Evolutionary conservation across 495 filamentous ascomycete genomes (phyloP).

Genomic region (Coniosporium apollinis): DNA sequence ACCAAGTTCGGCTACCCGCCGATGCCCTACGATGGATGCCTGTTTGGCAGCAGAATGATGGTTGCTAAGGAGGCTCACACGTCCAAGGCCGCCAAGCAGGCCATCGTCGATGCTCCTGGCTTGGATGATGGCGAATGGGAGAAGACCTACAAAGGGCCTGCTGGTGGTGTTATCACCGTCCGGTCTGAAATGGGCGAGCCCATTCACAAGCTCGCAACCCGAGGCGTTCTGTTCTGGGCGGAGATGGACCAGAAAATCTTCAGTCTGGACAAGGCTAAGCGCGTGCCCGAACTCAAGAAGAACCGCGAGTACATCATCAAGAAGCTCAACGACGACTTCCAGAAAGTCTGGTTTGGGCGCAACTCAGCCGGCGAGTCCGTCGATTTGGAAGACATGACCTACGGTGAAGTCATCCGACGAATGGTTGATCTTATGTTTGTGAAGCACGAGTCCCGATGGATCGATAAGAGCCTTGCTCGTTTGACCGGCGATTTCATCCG

Average conservation of each 20-base stretch:
- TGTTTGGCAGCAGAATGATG: conserved; percentile 90
- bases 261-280: conserved; percentile 86
- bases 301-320: conserved; percentile 87
- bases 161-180: conserved; percentile 93
- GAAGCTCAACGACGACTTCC: conserved; percentile 95
- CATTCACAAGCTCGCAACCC: conserved; percentile 93
- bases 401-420: conserved; percentile 75
- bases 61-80: conserved; percentile 90
- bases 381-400: conserved; percentile 97
- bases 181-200: conserved; percentile 98
- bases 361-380: conserved; percentile 70
- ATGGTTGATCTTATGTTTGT: conserved; percentile 97
- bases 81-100: conserved; percentile 82
- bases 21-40: conserved; percentile 85
- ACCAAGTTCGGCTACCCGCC: conserved; percentile 69
- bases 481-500: conserved; percentile 90
- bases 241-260: conserved; percentile 98
- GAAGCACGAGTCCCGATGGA: conserved; percentile 86
- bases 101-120: conserved; percentile 80
- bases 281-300: conserved; percentile 81
- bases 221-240: conserved; percentile 88
- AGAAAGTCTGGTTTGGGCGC: conserved; percentile 96
- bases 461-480: conserved; percentile 64
- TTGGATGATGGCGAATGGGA: conserved; percentile 85
- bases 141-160: conserved; percentile 83